These are phyloP conservation scores for Kazachstania africana DNA, from an alignment of 805 yeast species.

Conservation along the genomic window DNA sequence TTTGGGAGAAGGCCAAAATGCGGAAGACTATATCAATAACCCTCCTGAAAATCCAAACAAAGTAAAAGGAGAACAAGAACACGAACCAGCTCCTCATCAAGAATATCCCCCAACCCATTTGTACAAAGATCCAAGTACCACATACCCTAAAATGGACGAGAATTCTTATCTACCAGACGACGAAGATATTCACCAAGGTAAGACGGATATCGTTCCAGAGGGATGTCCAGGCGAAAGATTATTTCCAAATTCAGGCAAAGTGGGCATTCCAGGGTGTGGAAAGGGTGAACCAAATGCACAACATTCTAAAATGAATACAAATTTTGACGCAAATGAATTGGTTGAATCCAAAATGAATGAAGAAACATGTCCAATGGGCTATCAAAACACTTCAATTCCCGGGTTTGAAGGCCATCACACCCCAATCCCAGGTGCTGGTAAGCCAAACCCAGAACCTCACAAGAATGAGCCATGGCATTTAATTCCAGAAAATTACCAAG, in stretches of 20 bases:
- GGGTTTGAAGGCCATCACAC: conserved; percentile 7
- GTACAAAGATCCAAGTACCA: not conserved
- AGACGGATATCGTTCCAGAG: conserved; percentile 4
- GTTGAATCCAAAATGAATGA: conserved; percentile 10
- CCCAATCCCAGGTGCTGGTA: conserved; percentile 10
- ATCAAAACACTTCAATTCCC: conserved; percentile 5
- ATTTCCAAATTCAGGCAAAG: conserved; percentile 1
- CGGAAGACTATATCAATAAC: conserved; percentile 3
- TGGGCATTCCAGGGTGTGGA: conserved; percentile 11
- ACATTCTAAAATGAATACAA: not conserved
- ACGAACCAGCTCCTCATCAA: conserved; percentile 1
- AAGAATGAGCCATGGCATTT: conserved; percentile 4
- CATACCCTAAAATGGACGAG: conserved; percentile 3
- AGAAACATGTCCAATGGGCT: conserved; percentile 3
- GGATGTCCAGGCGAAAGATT: conserved; percentile 2
- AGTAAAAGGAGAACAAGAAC: not conserved
- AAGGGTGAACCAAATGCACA: not conserved
- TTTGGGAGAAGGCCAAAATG: conserved; percentile 8
- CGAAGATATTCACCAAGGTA: conserved; percentile 1
- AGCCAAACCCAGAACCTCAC: conserved; percentile 2
- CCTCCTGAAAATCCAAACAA: not conserved
- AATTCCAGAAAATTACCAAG: conserved; percentile 2
- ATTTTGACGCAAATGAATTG: conserved; percentile 4
- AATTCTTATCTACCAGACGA: conserved; percentile 4
- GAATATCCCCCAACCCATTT: conserved; percentile 7